Conservation (phyloP, 805 yeast genomes). For the Priceomyces castillae region DNA sequence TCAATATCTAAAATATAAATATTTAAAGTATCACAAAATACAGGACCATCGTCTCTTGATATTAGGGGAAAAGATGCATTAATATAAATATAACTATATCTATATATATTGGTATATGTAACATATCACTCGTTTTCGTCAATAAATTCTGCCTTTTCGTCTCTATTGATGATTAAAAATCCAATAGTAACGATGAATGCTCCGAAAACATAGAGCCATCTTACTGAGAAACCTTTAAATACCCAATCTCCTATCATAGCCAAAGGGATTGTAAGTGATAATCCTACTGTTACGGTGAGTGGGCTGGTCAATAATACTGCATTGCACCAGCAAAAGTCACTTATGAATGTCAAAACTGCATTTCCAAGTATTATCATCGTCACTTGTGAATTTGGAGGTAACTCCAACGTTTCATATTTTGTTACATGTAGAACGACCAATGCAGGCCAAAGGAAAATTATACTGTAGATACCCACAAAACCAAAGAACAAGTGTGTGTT, state of each 20-base stretch:
- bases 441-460: slow-evolving; percentile 79
- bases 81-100: no score
- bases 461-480: slow-evolving; percentile 84
- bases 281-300: slow-evolving; percentile 90
- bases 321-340: slow-evolving; percentile 94
- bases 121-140: background rate
- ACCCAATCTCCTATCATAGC: slow-evolving; percentile 90
- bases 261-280: slow-evolving; percentile 89
- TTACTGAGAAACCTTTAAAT: slow-evolving; percentile 60
- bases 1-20: no score
- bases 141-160: slow-evolving; percentile 61
- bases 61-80: no score
- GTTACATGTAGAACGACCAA: slow-evolving; percentile 59
- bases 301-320: slow-evolving; percentile 94
- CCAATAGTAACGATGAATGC: slow-evolving; percentile 79
- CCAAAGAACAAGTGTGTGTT: slow-evolving; percentile 91
- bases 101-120: background rate
- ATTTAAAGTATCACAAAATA: no score
- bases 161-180: slow-evolving; percentile 77
- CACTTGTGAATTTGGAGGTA: slow-evolving; percentile 58
- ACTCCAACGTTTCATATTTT: slow-evolving; percentile 67
- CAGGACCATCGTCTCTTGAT: no score
- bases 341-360: slow-evolving; percentile 73
- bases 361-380: slow-evolving; percentile 46
- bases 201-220: slow-evolving; percentile 68